phyloP scores from a whole-genome alignment of 176 grass and related monocot species.

The Aegilops longissima region DNA sequence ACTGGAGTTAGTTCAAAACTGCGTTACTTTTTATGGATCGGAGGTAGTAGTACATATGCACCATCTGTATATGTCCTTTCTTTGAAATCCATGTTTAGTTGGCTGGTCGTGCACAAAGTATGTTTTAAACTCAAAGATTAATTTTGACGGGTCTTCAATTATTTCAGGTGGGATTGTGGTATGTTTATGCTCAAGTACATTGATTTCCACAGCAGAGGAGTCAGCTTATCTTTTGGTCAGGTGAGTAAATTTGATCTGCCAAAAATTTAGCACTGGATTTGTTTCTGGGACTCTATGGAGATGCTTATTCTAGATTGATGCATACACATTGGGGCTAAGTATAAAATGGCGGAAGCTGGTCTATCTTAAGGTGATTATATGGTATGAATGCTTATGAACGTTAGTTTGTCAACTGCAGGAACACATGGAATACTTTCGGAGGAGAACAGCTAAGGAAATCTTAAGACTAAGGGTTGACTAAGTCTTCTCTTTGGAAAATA shows the following conservation, averaged over 20 bases:
- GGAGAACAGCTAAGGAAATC: conserved; percentile 75
- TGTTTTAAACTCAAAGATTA: conserved; percentile 2
- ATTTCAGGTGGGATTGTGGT: conserved; percentile 77
- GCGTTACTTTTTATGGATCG: no score
- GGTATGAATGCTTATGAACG: not conserved
- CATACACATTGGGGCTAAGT: not conserved
- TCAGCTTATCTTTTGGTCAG: conserved; percentile 61
- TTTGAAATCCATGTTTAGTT: conserved; percentile 20
- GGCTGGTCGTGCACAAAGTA: not conserved
- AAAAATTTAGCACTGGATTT: not conserved
- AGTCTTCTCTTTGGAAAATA: conserved; percentile 20
- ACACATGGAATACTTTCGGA: conserved; percentile 88
- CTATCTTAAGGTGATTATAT: not conserved
- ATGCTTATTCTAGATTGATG: not conserved
- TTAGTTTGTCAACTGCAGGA: conserved; percentile 50
- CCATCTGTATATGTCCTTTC: not conserved
- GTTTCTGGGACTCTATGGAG: not conserved
- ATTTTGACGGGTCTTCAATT: not conserved
- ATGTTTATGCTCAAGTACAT: conserved; percentile 98
- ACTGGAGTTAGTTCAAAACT: no score
- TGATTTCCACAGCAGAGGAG: conserved; percentile 77
- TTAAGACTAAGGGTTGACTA: conserved; percentile 67
- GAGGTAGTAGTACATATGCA: not conserved
- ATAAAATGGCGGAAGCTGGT: not conserved
- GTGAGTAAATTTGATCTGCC: conserved; percentile 32